These are phyloP conservation scores for Pseudomassariella vexata DNA, from an alignment of 2,329 filamentous ascomycete species.

Conservation along the genomic window DNA sequence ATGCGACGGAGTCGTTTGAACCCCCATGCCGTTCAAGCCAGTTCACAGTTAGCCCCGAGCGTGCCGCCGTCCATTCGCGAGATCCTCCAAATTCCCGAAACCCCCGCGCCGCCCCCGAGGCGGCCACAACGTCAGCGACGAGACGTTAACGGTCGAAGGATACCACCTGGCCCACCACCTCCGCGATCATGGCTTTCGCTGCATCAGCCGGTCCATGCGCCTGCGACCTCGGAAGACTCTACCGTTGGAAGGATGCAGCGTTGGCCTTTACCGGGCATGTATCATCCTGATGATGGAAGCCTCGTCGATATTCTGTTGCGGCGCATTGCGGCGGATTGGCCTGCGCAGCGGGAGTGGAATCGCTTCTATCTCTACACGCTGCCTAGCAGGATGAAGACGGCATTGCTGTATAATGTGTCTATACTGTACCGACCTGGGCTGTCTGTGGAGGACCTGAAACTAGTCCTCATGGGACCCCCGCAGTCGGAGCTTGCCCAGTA, in stretches of 20 bases:
- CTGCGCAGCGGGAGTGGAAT: constrained; percentile 48
- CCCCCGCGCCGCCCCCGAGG: constrained; percentile 44
- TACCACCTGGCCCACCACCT: constrained; percentile 53
- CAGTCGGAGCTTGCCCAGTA: constrained; percentile 21
- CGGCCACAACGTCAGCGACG: constrained; percentile 36
- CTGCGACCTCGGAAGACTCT: constrained; percentile 9
- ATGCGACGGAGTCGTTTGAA: constrained; percentile 42
- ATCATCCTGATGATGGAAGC: constrained; percentile 38
- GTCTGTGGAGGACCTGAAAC: constrained; percentile 42
- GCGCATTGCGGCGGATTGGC: constrained; percentile 48
- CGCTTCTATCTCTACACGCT: constrained; percentile 50
- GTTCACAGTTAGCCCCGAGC: constrained; percentile 34
- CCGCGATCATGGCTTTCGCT: constrained; percentile 50
- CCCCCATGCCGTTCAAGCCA: constrained; percentile 17
- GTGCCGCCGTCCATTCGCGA: constrained; percentile 54
- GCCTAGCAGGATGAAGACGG: constrained; percentile 45
- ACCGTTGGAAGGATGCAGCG: constrained; percentile 10
- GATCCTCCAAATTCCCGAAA: constrained; percentile 54
- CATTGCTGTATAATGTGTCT: constrained; percentile 46
- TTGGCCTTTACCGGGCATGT: constrained; percentile 36
- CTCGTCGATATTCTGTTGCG: constrained; percentile 47
- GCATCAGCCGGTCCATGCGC: constrained; percentile 24
- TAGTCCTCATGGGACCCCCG: constrained; percentile 24
- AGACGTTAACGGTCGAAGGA: constrained; percentile 41
- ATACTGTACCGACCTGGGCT: constrained; percentile 39